Percentiles rank a stretch among this genome's conserved stretches.
phyloP scores from a whole-genome alignment of 495 filamentous ascomycete species.

The Terfezia boudieri region DNA sequence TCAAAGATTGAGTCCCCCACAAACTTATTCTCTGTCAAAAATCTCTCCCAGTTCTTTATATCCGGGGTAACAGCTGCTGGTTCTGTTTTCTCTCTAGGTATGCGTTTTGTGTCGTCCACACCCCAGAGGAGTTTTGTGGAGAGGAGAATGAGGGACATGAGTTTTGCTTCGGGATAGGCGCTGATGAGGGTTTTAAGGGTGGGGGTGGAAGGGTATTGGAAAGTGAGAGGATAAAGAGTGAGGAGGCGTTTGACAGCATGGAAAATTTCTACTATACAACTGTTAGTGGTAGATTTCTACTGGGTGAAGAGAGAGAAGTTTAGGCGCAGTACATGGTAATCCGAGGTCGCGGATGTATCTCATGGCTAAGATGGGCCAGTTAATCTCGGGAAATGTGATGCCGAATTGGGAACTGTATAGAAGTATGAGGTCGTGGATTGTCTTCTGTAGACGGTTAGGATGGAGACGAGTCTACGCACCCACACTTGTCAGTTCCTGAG shows the following conservation, averaged over 20 bases:
- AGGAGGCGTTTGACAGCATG: slow-evolving; percentile 36
- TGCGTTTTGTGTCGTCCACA: slow-evolving; percentile 38
- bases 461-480: too few species aligned
- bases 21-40: slow-evolving; percentile 21
- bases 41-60: slow-evolving; percentile 47
- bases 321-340: slow-evolving; percentile 40
- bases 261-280: slow-evolving; percentile 44
- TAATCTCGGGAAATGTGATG: slow-evolving; percentile 49
- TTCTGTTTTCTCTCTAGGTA: slow-evolving; percentile 34
- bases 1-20: slow-evolving; percentile 9
- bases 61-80: slow-evolving; percentile 39
- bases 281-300: too few species aligned
- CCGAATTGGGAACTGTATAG: slow-evolving; percentile 44
- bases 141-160: slow-evolving; percentile 51
- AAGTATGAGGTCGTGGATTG: slow-evolving; percentile 35
- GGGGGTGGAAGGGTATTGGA: slow-evolving; percentile 8
- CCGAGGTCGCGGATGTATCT: slow-evolving; percentile 50
- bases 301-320: neutral
- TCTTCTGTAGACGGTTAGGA: slow-evolving; percentile 24
- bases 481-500: too few species aligned
- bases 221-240: slow-evolving; percentile 23
- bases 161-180: slow-evolving; percentile 42
- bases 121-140: slow-evolving; percentile 60
- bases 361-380: slow-evolving; percentile 40
- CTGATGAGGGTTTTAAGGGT: neutral